These are phyloP conservation scores for Aspergillus diversus DNA, from an alignment of 495 filamentous ascomycete species.

Conservation along the genomic window DNA sequence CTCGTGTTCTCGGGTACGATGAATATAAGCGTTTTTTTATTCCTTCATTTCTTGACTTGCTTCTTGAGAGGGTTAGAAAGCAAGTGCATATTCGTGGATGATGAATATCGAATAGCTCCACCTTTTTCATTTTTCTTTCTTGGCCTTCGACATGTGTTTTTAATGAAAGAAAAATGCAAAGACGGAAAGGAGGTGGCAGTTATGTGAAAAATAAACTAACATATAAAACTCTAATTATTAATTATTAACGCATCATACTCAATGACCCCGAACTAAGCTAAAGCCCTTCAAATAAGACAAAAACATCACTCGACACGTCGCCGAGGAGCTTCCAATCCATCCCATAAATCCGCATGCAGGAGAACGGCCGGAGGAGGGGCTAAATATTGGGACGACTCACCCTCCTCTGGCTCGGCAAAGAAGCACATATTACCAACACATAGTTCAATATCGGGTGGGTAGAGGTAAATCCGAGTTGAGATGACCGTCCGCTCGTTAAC, in stretches of 20 bases:
- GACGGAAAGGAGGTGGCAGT: not conserved
- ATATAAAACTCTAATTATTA: conserved; percentile 1
- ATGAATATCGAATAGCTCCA: not conserved
- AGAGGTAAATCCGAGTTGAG: conserved; percentile 39
- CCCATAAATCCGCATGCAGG: conserved; percentile 34
- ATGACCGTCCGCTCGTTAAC: conserved; percentile 44
- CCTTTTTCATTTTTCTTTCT: conserved; percentile 17
- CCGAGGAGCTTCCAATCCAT: conserved; percentile 29
- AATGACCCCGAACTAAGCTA: too few relatives aligned
- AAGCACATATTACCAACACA: conserved; percentile 26
- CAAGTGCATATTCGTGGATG: too few relatives aligned
- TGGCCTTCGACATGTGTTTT: conserved; percentile 18
- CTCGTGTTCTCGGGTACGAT: conserved; percentile 35
- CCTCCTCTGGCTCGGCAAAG: conserved; percentile 30
- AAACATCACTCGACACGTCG: not conserved
- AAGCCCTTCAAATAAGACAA: not conserved
- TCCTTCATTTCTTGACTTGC: not conserved
- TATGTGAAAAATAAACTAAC: not conserved
- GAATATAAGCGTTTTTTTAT: conserved; percentile 21
- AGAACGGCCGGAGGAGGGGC: conserved; percentile 23
- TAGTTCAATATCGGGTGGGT: conserved; percentile 18
- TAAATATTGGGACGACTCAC: not conserved
- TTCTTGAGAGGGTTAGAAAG: too few relatives aligned
- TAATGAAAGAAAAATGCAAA: conserved; percentile 1
- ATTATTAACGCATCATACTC: not conserved